Percentiles rank a stretch among this genome's conserved stretches.
Evolutionary conservation across 148 eudicot genomes (phyloP).

Genomic region (Fallopia convolvulus): DNA sequence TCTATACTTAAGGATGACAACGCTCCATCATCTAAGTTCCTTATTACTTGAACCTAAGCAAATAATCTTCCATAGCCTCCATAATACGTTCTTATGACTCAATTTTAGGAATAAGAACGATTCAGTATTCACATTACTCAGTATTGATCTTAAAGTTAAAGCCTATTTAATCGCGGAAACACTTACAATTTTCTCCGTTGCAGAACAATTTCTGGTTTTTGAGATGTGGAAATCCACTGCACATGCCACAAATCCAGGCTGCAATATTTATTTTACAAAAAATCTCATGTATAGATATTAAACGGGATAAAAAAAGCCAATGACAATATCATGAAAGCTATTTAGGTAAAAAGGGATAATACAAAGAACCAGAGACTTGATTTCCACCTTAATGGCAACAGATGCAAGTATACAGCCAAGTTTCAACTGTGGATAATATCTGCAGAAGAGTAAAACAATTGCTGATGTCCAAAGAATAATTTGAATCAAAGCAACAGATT

Average conservation of each 20-base stretch:
- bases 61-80: background rate
- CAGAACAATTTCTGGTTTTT: constrained; percentile 29
- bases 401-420: constrained; percentile 61
- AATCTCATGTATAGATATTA: background rate
- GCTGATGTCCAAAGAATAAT: background rate
- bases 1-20: background rate
- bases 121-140: background rate
- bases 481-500: background rate
- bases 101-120: background rate
- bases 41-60: background rate
- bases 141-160: background rate
- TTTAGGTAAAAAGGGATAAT: background rate
- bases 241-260: constrained; percentile 82
- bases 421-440: constrained; percentile 73
- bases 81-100: background rate
- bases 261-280: constrained; percentile 18
- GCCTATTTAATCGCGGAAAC: background rate
- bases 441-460: constrained; percentile 22
- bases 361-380: background rate
- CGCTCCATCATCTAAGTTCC: background rate
- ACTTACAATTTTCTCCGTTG: constrained; percentile 65
- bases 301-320: background rate
- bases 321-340: background rate
- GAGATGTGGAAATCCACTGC: constrained; percentile 66
- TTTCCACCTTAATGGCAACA: constrained; percentile 62